phyloP scores from a whole-genome alignment of 1,284 basidiomycete species.

The Leccinum fallax region DNA sequence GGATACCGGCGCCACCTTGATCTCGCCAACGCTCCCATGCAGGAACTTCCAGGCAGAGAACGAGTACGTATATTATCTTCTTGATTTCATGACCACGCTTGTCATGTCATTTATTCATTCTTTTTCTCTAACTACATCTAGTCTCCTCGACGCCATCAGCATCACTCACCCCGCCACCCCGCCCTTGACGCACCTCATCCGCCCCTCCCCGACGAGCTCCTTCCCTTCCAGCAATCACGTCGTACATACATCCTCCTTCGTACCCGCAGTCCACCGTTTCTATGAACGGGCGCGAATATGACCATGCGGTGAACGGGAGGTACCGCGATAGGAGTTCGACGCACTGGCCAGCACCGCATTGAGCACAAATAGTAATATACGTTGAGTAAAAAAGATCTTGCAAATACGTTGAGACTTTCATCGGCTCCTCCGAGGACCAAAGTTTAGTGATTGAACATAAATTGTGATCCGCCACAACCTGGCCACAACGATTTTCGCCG shows the following conservation, averaged over 20 bases:
- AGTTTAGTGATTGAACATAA: too few relatives aligned
- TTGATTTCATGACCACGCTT: not conserved
- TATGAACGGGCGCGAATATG: slow-evolving; percentile 28
- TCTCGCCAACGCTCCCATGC: too few relatives aligned
- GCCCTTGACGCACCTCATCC: slow-evolving; percentile 33
- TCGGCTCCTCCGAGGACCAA: too few relatives aligned
- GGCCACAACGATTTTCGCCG: too few relatives aligned
- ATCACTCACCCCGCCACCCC: slow-evolving; percentile 36
- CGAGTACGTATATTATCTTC: slow-evolving; percentile 23
- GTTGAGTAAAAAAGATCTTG: too few relatives aligned
- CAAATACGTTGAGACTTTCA: too few relatives aligned
- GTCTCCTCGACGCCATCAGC: too few relatives aligned
- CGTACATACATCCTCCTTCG: slow-evolving; percentile 18
- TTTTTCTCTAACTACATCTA: not conserved
- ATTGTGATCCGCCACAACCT: too few relatives aligned
- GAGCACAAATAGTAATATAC: too few relatives aligned
- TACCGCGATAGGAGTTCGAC: slow-evolving; percentile 18
- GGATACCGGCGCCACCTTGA: too few relatives aligned
- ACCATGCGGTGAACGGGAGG: slow-evolving; percentile 27
- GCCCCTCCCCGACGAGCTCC: slow-evolving; percentile 28
- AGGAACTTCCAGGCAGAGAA: too few relatives aligned
- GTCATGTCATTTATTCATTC: not conserved
- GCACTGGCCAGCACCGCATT: too few relatives aligned
- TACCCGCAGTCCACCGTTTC: slow-evolving; percentile 12
- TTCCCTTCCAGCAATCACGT: slow-evolving; percentile 22